Percentiles rank a stretch among this genome's conserved stretches.
These are phyloP conservation scores for Lactifluus volemus DNA, from an alignment of 768 basidiomycete species.

Conservation along the genomic window DNA sequence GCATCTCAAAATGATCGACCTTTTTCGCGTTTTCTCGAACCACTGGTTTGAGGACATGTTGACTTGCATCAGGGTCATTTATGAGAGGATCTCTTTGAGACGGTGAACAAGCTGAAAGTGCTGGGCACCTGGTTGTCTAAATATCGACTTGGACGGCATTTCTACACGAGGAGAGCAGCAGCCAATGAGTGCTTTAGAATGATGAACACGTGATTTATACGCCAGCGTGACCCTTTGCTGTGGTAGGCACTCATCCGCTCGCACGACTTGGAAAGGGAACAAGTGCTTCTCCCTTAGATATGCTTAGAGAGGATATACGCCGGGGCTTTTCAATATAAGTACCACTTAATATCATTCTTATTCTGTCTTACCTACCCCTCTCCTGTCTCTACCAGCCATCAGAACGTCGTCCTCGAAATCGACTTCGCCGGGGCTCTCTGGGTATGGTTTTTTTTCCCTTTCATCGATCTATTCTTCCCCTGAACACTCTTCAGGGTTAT, in stretches of 20 bases:
- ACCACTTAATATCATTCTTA: constrained; percentile 25
- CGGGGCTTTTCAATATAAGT: constrained; percentile 91
- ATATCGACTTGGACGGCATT: constrained; percentile 81
- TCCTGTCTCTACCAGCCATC: constrained; percentile 77
- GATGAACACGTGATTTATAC: constrained; percentile 3
- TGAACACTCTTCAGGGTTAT: constrained; percentile 54
- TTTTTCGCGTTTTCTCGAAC: constrained; percentile 65
- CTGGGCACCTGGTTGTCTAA: constrained; percentile 79
- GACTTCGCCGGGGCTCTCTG: constrained; percentile 84
- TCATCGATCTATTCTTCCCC: constrained; percentile 10
- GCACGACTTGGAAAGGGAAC: background rate
- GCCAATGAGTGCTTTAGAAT: background rate
- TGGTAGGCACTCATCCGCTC: background rate
- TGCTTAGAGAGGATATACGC: constrained; percentile 70
- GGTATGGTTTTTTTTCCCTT: constrained; percentile 38
- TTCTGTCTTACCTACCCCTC: constrained; percentile 32
- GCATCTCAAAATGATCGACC: constrained; percentile 27
- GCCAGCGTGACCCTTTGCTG: background rate
- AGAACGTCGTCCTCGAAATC: constrained; percentile 91
- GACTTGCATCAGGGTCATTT: constrained; percentile 82
- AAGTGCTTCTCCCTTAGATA: constrained; percentile 24
- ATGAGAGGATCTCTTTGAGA: constrained; percentile 90
- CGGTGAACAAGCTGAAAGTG: constrained; percentile 98
- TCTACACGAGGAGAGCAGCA: background rate
- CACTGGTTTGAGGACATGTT: constrained; percentile 83